A percentile compares a stretch with the other conserved stretches of the same genome.
Conservation (phyloP, 306 rosid genomes). For the Hippophae rhamnoides region DNA sequence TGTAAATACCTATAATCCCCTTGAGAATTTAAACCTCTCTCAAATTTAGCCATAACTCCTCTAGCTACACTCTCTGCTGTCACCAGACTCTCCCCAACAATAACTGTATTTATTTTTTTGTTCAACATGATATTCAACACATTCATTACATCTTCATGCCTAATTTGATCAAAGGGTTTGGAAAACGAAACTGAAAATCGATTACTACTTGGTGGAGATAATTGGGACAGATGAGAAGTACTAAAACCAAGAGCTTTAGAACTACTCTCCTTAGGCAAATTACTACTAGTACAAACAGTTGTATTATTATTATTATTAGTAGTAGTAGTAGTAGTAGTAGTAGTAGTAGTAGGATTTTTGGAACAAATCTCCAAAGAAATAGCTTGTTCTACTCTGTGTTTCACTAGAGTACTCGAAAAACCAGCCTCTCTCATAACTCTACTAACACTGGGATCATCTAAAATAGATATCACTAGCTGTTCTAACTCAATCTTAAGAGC, state of each 20-base stretch:
- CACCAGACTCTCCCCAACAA: slow-evolving; percentile 52
- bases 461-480: slow-evolving; percentile 68
- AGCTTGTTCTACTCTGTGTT: slow-evolving; percentile 56
- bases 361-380: slow-evolving; percentile 53
- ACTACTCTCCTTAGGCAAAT: too few species aligned
- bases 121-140: slow-evolving; percentile 47
- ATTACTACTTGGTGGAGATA: slow-evolving; percentile 14
- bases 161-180: slow-evolving; percentile 18
- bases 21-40: slow-evolving; percentile 27
- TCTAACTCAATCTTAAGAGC: slow-evolving; percentile 77
- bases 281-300: too few species aligned
- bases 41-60: slow-evolving; percentile 64
- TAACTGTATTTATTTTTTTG: slow-evolving; percentile 48
- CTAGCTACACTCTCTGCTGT: slow-evolving; percentile 20
- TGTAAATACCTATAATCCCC: slow-evolving; percentile 38
- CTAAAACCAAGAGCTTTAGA: too few species aligned
- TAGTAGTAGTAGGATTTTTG: slow-evolving; percentile 5
- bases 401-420: slow-evolving; percentile 67
- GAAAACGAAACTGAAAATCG: not conserved
- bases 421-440: slow-evolving; percentile 97
- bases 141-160: slow-evolving; percentile 41
- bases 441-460: slow-evolving; percentile 91
- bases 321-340: slow-evolving; percentile 2
- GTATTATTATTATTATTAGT: too few species aligned
- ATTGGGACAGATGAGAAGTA: slow-evolving; percentile 26